Evolutionary conservation across 129 eudicot species (phyloP).

Genomic region (Cynara cardunculus): DNA sequence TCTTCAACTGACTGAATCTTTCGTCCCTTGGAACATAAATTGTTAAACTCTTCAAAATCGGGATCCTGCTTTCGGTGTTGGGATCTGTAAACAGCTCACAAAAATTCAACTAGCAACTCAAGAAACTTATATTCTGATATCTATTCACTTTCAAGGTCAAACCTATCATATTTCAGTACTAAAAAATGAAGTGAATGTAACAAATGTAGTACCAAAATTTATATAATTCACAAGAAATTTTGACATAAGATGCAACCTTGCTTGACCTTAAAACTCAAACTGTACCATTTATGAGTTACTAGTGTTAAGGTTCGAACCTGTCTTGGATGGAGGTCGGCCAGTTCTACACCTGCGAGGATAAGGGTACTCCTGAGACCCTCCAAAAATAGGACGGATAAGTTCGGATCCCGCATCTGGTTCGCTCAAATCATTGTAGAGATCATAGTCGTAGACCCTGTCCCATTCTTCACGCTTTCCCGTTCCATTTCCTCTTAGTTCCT

Average conservation of each 20-base stretch:
- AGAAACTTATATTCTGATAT: background rate
- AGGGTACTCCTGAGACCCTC: conserved; percentile 63
- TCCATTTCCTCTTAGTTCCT: conserved; percentile 65
- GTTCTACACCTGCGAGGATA: conserved; percentile 93
- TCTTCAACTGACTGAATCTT: conserved; percentile 41
- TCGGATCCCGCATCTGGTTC: conserved; percentile 61
- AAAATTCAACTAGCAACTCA: background rate
- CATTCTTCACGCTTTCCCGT: conserved; percentile 64
- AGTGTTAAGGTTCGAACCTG: conserved; percentile 32
- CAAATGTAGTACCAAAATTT: background rate
- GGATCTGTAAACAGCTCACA: conserved; percentile 38
- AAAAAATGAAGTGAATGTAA: background rate
- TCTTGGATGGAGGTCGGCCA: conserved; percentile 54
- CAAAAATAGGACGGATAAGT: conserved; percentile 55
- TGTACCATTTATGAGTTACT: background rate
- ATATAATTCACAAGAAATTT: background rate
- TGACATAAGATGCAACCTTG: background rate
- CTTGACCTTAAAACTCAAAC: conserved; percentile 12
- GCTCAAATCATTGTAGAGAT: conserved; percentile 72
- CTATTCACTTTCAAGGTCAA: conserved; percentile 16
- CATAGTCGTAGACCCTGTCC: conserved; percentile 92
- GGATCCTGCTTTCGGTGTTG: conserved; percentile 42
- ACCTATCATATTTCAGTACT: background rate
- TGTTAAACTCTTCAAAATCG: conserved; percentile 33
- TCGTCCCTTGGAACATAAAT: conserved; percentile 60